Base-by-base conservation (phyloP, 306 rosid genomes). In the Ochetophila trinervis region DNA sequence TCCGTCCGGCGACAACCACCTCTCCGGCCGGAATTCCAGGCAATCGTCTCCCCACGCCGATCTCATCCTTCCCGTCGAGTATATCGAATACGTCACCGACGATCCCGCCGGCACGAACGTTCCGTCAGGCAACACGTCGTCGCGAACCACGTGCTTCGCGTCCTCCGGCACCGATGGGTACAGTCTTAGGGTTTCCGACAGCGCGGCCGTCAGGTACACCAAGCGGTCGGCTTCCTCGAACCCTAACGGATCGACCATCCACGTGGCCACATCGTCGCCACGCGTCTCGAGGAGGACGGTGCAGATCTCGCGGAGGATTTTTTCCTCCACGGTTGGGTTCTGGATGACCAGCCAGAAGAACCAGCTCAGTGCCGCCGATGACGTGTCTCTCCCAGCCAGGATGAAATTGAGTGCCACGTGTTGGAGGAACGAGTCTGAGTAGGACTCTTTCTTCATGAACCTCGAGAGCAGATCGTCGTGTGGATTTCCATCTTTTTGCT, bases 371-470 rank as follows among this genome's bases (percentile, higher is more conserved):
- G 96, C 98, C 0, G 82, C 98, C 0, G 98, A 89, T 77, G 98
- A 92, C 12, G 98, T 92, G 86, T 92, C 98, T 0, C 98, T 92
- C 69, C 98, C 98, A 72, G 98, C 98, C 62, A 92, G 76, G 92
- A 92, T 92, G 76, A 92, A 92, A 19, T 92, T 92, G 64, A 92
- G 74, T 0, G 98, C 92, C 86, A 92, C 98, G 7, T 89, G 86
- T 67, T 84, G 90, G 0, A 92, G 91, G 47, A 89, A 89, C 22
- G 73, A 30, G 57, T 87, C 86, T 0, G 98, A 67, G 82, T 88
- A 92, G 37, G 77, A 76, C 48, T 89, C 95, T 9, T 89, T 92
- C 84, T 65, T 89, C 96, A 92, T 89, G 69, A 92, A 92, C 70
- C 98, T 81, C 0, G 98, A 87, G 18, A 92, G 55, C 77, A 92